Evolutionary conservation across 1,139 yeast species (phyloP).

Genomic region (Hyphopichia fennica): DNA sequence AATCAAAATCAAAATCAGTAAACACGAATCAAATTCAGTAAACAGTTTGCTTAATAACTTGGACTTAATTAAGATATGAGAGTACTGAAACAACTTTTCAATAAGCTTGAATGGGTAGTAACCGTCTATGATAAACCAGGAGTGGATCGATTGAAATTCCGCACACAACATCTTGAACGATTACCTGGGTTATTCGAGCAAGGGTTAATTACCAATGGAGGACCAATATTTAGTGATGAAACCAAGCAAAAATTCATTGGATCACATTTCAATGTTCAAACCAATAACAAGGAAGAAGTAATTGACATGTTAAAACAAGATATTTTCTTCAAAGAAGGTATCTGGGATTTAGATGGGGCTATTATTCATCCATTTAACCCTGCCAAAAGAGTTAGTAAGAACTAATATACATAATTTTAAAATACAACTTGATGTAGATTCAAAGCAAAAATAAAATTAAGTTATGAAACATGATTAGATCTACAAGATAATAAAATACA

Average conservation of each 20-base stretch:
- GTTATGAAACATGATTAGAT: no score
- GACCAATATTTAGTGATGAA: conserved; percentile 47
- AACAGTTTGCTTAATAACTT: no score
- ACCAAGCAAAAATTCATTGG: conserved; percentile 54
- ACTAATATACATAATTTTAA: no score
- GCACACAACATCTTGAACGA: conserved; percentile 52
- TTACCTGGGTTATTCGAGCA: conserved; percentile 42
- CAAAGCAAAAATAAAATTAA: no score
- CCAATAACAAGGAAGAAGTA: conserved; percentile 54
- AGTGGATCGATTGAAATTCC: conserved; percentile 45
- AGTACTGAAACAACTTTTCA: not conserved
- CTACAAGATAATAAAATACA: no score
- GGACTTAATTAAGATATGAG: not conserved
- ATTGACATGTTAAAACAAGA: conserved; percentile 55
- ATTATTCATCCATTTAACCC: conserved; percentile 43
- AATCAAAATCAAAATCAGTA: not conserved
- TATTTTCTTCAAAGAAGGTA: conserved; percentile 53
- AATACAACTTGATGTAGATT: no score
- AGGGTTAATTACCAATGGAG: conserved; percentile 55
- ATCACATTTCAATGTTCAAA: conserved; percentile 53
- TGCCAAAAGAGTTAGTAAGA: not conserved
- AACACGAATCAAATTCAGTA: no score
- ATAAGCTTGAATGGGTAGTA: conserved; percentile 21
- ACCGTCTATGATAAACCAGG: conserved; percentile 61
- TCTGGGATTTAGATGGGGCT: conserved; percentile 65